Evolutionary conservation across 192 early-diverging fungal species (phyloP).

Genomic region (Obelidium mucronatum): DNA sequence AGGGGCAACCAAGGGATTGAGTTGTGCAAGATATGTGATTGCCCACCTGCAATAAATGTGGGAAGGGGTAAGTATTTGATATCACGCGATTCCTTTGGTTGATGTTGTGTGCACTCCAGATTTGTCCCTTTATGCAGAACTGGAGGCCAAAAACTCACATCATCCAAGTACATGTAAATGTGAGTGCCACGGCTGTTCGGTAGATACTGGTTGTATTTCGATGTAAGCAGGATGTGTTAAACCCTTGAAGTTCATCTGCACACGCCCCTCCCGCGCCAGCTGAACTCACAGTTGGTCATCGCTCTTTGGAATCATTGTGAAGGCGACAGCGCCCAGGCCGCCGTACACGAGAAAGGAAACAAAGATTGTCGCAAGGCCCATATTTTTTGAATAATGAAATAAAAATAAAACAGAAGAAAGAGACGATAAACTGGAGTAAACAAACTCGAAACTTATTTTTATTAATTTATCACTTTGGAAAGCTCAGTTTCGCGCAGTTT

Average conservation of each 20-base stretch:
- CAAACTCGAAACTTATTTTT: too few species aligned
- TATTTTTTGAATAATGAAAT: too few species aligned
- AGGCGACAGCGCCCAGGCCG: constrained; percentile 14
- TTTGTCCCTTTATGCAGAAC: neutral
- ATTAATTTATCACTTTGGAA: too few species aligned
- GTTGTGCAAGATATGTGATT: constrained; percentile 86
- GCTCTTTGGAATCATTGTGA: neutral
- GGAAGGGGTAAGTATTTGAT: neutral
- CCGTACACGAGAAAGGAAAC: constrained; percentile 25
- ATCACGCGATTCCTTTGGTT: neutral
- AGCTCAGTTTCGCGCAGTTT: too few species aligned
- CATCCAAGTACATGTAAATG: constrained; percentile 20
- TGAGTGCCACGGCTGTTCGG: constrained; percentile 17
- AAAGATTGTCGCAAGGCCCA: constrained; percentile 20
- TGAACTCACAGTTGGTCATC: constrained; percentile 26
- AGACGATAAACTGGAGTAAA: too few species aligned
- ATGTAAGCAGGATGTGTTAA: too few species aligned
- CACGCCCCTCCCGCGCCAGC: neutral
- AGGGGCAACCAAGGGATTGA: constrained; percentile 82
- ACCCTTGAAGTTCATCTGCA: too few species aligned
- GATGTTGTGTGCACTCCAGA: neutral
- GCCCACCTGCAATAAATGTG: constrained; percentile 74
- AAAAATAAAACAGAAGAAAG: too few species aligned
- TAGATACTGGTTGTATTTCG: too few species aligned
- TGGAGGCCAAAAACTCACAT: constrained; percentile 13